Conservation (phyloP, 148 eudicot genomes). For the Cornus suecica region DNA sequence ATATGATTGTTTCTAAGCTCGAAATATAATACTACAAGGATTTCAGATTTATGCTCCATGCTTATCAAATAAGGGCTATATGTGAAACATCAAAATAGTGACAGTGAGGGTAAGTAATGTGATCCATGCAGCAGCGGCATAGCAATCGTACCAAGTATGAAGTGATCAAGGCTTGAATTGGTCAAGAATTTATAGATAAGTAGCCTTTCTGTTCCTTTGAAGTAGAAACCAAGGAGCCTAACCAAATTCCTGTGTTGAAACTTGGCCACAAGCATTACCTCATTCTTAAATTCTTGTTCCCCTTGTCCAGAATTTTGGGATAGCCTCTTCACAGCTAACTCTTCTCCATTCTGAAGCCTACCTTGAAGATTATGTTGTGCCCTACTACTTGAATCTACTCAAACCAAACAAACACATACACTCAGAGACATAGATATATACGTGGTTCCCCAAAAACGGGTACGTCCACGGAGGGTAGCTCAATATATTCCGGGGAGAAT, state of each 20-base stretch:
- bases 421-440: too few relatives aligned
- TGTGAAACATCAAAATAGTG: not conserved
- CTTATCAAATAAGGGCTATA: too few relatives aligned
- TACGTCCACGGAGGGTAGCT: too few relatives aligned
- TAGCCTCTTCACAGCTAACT: conserved; percentile 52
- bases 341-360: conserved; percentile 31
- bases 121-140: not conserved
- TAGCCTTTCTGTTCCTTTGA: conserved; percentile 36
- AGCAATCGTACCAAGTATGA: conserved; percentile 32
- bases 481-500: too few relatives aligned
- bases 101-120: not conserved
- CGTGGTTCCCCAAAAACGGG: too few relatives aligned
- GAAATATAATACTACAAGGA: not conserved
- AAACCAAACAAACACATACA: too few relatives aligned
- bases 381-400: too few relatives aligned
- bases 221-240: conserved; percentile 36
- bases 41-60: not conserved
- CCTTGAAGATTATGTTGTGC: conserved; percentile 37
- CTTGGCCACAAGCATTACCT: conserved; percentile 38
- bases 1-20: not conserved
- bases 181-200: conserved; percentile 46
- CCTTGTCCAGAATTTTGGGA: conserved; percentile 35
- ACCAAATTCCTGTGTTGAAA: conserved; percentile 53
- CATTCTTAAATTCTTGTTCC: conserved; percentile 45
- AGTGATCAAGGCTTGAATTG: conserved; percentile 43